phyloP scores from a whole-genome alignment of 192 early-diverging fungal genomes.

The Pecoramyces ruminantium region DNA sequence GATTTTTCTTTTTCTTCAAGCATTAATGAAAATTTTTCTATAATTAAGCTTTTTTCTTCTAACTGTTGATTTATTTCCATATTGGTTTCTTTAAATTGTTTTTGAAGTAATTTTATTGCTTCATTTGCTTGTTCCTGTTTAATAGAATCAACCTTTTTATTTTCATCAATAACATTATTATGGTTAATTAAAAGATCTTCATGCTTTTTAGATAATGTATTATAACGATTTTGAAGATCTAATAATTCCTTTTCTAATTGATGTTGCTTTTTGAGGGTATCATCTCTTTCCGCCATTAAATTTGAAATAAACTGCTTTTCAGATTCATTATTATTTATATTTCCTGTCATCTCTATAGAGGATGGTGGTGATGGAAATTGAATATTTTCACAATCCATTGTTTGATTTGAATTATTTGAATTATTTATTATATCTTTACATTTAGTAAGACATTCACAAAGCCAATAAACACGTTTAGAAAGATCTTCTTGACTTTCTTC shows the following conservation, averaged over 20 bases:
- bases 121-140: background rate
- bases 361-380: background rate
- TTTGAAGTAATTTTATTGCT: background rate
- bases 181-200: background rate
- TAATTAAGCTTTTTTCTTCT: background rate
- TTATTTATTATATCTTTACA: background rate
- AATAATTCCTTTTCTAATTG: background rate
- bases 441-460: background rate
- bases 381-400: background rate
- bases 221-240: background rate
- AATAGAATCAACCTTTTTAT: background rate
- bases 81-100: background rate
- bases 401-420: background rate
- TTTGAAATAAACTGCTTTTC: background rate
- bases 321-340: background rate
- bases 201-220: background rate
- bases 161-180: background rate
- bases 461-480: background rate
- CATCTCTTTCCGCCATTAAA: background rate
- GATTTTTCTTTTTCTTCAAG: background rate
- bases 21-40: background rate
- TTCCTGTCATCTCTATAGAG: background rate
- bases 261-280: background rate
- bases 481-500: background rate
- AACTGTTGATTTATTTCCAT: background rate